These are phyloP conservation scores for Lonicera japonica DNA, from an alignment of 129 eudicot genomes.

Conservation along the genomic window DNA sequence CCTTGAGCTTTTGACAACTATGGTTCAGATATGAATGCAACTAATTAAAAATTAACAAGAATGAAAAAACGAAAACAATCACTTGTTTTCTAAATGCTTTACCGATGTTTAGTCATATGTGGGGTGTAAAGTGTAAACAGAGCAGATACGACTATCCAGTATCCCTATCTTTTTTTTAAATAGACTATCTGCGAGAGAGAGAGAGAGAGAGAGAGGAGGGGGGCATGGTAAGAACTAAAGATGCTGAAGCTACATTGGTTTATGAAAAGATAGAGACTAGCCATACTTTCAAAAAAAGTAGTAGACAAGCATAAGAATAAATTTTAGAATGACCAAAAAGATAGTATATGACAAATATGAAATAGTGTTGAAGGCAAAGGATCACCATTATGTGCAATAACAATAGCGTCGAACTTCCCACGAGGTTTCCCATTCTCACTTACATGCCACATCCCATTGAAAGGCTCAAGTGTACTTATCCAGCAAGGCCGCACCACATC, in stretches of 20 bases:
- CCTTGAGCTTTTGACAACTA: too few relatives aligned
- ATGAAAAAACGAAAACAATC: too few relatives aligned
- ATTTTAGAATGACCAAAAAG: background rate
- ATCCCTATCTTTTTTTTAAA: too few relatives aligned
- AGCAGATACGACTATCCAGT: too few relatives aligned
- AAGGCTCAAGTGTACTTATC: constrained; percentile 86
- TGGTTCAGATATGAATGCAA: too few relatives aligned
- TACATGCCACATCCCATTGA: constrained; percentile 91
- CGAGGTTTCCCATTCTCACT: constrained; percentile 88
- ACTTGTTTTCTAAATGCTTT: too few relatives aligned
- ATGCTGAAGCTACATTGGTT: background rate
- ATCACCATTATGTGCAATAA: constrained; percentile 90
- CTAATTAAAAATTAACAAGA: too few relatives aligned
- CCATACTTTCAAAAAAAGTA: background rate
- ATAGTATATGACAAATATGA: background rate
- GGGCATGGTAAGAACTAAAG: too few relatives aligned
- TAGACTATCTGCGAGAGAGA: too few relatives aligned
- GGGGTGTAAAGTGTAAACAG: too few relatives aligned
- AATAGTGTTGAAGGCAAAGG: constrained; percentile 4
- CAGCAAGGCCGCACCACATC: constrained; percentile 87
- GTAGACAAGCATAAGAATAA: background rate
- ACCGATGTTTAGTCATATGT: too few relatives aligned
- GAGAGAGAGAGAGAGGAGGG: too few relatives aligned
- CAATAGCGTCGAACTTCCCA: constrained; percentile 82
- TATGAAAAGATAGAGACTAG: background rate